Conservation (phyloP, 345 rosid species). For the Gossypium raimondii region DNA sequence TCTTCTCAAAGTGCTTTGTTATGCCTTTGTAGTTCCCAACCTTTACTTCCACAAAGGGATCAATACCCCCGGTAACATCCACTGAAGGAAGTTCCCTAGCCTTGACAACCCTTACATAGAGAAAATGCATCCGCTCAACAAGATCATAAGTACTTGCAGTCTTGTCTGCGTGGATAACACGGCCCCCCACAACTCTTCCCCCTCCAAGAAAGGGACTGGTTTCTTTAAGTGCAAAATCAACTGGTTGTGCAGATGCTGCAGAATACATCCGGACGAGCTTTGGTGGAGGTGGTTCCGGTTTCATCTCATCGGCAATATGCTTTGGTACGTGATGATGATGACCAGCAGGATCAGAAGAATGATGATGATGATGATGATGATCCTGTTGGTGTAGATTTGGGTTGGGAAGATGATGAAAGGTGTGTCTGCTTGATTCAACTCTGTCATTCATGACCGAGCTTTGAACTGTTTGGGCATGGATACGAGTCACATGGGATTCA, state of each 20-base stretch:
- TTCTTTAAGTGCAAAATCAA: constrained; percentile 82
- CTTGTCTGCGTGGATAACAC: constrained; percentile 75
- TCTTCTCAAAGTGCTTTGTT: constrained; percentile 85
- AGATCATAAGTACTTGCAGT: constrained; percentile 90
- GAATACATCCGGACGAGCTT: constrained; percentile 71
- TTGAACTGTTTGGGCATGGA: constrained; percentile 15
- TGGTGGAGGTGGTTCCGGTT: constrained; percentile 58
- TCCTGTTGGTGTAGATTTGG: constrained; percentile 40
- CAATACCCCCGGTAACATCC: constrained; percentile 88
- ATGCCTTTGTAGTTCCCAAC: constrained; percentile 92
- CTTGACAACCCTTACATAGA: constrained; percentile 89
- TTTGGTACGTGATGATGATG: constrained; percentile 56
- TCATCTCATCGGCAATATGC: constrained; percentile 62
- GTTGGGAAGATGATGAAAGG: constrained; percentile 85
- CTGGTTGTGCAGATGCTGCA: constrained; percentile 60
- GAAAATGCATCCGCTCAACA: constrained; percentile 94
- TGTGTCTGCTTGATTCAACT: constrained; percentile 39
- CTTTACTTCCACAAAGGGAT: constrained; percentile 91
- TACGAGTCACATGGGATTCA: constrained; percentile 23
- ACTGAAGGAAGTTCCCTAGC: constrained; percentile 88
- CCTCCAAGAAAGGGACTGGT: constrained; percentile 96
- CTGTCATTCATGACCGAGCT: constrained; percentile 20
- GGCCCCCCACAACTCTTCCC: constrained; percentile 81
- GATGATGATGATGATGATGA: constrained; percentile 44
- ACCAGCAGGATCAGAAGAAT: constrained; percentile 38